Evolutionary conservation across 305 asterid species (phyloP).

Genomic region (Fraxinus platypoda): DNA sequence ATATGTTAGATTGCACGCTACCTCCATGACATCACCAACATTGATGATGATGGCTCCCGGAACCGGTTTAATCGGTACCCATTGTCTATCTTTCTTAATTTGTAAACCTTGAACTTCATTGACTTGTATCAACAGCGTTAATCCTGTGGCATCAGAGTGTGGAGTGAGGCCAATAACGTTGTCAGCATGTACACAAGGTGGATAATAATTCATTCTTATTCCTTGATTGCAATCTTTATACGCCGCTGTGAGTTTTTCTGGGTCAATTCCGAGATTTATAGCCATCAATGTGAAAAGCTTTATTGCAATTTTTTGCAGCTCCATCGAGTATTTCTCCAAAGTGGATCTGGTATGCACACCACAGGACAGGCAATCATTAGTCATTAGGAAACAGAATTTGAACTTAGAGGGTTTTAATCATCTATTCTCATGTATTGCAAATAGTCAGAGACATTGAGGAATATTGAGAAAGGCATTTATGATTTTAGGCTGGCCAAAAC

Average conservation of each 20-base stretch:
- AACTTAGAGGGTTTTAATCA: background rate
- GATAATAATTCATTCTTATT: conserved; percentile 42
- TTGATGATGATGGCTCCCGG: conserved; percentile 34
- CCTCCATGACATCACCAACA: conserved; percentile 47
- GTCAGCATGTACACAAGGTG: conserved; percentile 38
- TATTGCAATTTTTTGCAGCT: conserved; percentile 26
- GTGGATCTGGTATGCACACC: conserved; percentile 20
- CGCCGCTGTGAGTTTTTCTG: conserved; percentile 16
- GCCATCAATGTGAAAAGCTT: conserved; percentile 28
- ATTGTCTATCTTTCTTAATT: conserved; percentile 27
- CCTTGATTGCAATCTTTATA: conserved; percentile 34
- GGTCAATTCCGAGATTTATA: conserved; percentile 30
- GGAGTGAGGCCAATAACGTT: conserved; percentile 35
- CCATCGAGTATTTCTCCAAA: conserved; percentile 30
- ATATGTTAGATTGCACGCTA: background rate
- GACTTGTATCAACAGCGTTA: conserved; percentile 33
- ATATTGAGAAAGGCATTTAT: background rate
- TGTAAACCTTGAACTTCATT: conserved; percentile 39
- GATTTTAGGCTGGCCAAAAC: background rate
- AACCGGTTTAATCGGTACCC: conserved; percentile 38
- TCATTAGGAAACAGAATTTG: background rate
- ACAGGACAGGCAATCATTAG: background rate
- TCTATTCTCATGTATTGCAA: background rate
- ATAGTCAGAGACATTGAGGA: background rate
- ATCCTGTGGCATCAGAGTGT: conserved; percentile 38